Percentiles rank a stretch among this genome's conserved stretches.
Conservation (phyloP, 2,329 filamentous ascomycete species). For the Fusarium equiseti region DNA sequence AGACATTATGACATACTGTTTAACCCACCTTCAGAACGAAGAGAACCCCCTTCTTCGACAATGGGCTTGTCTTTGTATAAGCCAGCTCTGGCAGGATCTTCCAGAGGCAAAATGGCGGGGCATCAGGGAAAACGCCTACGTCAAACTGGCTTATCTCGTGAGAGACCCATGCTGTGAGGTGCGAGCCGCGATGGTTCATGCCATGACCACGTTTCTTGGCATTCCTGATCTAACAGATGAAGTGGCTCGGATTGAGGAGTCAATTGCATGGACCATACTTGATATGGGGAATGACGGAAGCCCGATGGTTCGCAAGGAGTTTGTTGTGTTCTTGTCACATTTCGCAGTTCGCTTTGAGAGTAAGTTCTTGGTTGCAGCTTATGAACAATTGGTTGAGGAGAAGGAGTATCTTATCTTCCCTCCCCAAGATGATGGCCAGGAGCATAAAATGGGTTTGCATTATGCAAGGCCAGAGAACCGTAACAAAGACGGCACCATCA, state of each 20-base stretch:
- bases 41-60: slow-evolving; percentile 91
- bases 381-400: slow-evolving; percentile 89
- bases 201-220: slow-evolving; percentile 92
- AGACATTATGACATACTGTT: slow-evolving; percentile 89
- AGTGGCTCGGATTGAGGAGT: slow-evolving; percentile 90
- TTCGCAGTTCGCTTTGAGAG: slow-evolving; percentile 92
- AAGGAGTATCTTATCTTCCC: slow-evolving; percentile 73
- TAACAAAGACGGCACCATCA: slow-evolving; percentile 69
- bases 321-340: slow-evolving; percentile 92
- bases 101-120: slow-evolving; percentile 95
- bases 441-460: slow-evolving; percentile 73
- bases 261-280: slow-evolving; percentile 87
- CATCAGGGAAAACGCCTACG: slow-evolving; percentile 88
- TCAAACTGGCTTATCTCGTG: slow-evolving; percentile 82
- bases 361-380: slow-evolving; percentile 92
- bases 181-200: slow-evolving; percentile 90
- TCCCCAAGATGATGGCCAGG: slow-evolving; percentile 66
- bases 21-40: slow-evolving; percentile 84
- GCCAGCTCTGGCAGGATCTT: slow-evolving; percentile 92
- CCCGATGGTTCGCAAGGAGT: slow-evolving; percentile 91
- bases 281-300: slow-evolving; percentile 95
- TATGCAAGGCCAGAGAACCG: slow-evolving; percentile 69
- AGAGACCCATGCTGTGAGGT: slow-evolving; percentile 93
- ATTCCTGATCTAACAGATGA: slow-evolving; percentile 94
- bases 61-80: slow-evolving; percentile 95